phyloP scores from a whole-genome alignment of 83 land plant genomes.

The Picea abies region DNA sequence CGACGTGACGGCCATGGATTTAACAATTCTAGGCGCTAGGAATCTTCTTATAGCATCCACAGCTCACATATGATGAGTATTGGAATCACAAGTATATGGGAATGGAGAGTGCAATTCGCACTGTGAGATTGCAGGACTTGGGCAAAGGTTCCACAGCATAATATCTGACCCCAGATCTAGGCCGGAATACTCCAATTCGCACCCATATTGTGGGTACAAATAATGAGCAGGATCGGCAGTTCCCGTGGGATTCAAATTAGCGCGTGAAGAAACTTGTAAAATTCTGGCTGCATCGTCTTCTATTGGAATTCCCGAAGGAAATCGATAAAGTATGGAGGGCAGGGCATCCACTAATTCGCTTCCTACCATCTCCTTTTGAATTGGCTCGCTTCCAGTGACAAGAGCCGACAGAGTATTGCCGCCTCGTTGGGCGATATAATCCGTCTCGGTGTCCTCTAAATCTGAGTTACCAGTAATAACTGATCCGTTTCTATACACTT shows the following conservation, averaged over 20 bases:
- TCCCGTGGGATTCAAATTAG: not conserved
- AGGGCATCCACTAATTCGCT: too few species aligned
- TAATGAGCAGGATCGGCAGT: not conserved
- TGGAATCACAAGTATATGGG: not conserved
- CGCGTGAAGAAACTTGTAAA: not conserved
- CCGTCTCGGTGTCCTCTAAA: too few species aligned
- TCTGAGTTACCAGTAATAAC: too few species aligned
- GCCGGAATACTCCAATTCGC: not conserved
- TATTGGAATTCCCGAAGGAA: conserved; percentile 8
- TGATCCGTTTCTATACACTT: too few species aligned
- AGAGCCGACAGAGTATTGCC: too few species aligned
- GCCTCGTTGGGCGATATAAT: too few species aligned
- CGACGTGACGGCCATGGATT: too few species aligned
- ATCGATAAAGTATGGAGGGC: not conserved
- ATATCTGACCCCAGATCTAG: not conserved
- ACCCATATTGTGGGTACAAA: not conserved
- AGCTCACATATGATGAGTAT: not conserved
- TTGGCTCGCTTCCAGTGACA: too few species aligned
- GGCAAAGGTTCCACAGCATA: conserved; percentile 8
- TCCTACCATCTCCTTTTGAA: too few species aligned
- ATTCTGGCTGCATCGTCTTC: not conserved
- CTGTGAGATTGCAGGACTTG: not conserved
- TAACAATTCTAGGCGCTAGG: too few species aligned
- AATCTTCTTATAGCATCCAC: too few species aligned
- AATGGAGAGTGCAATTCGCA: not conserved